Conservation (phyloP, 805 yeast species). For the Ogataea pilisensis region DNA sequence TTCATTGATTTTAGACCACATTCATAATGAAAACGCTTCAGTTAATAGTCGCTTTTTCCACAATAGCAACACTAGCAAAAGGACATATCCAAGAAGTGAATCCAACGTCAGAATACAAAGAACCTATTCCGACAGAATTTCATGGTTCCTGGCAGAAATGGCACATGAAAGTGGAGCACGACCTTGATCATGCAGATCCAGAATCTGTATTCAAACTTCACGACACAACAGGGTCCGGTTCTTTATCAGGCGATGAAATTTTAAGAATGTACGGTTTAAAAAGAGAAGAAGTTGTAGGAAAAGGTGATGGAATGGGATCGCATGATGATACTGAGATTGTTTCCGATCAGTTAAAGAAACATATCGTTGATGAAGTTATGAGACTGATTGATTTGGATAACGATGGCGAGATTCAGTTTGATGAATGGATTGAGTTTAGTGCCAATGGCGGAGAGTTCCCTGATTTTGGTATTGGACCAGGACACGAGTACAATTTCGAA, state of each 20-base stretch:
- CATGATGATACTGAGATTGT: slow-evolving; percentile 64
- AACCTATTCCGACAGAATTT: slow-evolving; percentile 41
- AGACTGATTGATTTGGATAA: slow-evolving; percentile 57
- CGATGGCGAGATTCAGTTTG: slow-evolving; percentile 60
- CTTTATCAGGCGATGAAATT: slow-evolving; percentile 58
- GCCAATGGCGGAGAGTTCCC: slow-evolving; percentile 71
- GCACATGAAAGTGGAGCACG: slow-evolving; percentile 93
- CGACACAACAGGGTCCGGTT: slow-evolving; percentile 60
- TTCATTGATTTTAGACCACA: not conserved
- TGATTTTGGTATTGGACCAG: slow-evolving; percentile 85
- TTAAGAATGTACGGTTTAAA: slow-evolving; percentile 76
- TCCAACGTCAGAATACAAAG: slow-evolving; percentile 31
- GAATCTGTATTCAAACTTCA: slow-evolving; percentile 76
- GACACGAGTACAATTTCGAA: slow-evolving; percentile 89
- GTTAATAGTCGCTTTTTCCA: not conserved
- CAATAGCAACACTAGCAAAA: slow-evolving; percentile 6
- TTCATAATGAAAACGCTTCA: not conserved
- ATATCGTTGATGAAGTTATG: slow-evolving; percentile 55
- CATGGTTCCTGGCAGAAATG: slow-evolving; percentile 71
- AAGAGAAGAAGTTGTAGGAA: slow-evolving; percentile 72
- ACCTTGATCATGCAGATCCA: slow-evolving; percentile 67
- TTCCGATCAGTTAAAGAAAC: slow-evolving; percentile 48
- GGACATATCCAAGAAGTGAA: slow-evolving; percentile 7
- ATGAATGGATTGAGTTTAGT: slow-evolving; percentile 67
- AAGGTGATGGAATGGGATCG: slow-evolving; percentile 84